Evolutionary conservation across 768 basidiomycete genomes (phyloP), one percentile per base, ranked within the genome.

Genomic region (Daedalea quercina): DNA sequence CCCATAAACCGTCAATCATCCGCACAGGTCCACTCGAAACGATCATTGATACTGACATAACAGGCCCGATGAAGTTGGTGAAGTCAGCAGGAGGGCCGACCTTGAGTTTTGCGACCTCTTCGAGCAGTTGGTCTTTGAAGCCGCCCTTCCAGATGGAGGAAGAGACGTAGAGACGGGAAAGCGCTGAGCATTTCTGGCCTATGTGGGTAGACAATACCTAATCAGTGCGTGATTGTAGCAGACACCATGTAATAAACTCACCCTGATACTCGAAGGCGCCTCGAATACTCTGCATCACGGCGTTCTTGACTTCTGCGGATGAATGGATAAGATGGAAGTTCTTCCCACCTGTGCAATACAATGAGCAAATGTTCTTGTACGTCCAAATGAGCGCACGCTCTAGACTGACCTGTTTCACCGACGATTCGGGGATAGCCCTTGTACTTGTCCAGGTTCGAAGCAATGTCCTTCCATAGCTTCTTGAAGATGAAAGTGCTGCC

Each of bases 171-270:
- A 90, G 66, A 47, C 96, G 76, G 2, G 94, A 94, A 28, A 94
- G 79, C 0, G 96, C 96, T 12, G 93, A 94, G 68, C 96, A 99
- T 70, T 98, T 99, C 67, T 99, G 96, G 47, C 92, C 88, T 87
- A 56, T 20, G 24, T 17, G 19, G 15, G 34, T 25, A 35, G 20
- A 37, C 1, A 41, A n/a, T 6, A 12, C 9, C 22, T 20, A 15
- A 15, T 31, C 25, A 19, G 4, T 24, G 9, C 52, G 1, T 50
- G 24, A 41, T 19, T 31, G n/a, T 44, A 17, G 22, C 1, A 11
- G 25, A n/a, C 43, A 3, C 33, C 13, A 17, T 28, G 34, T 34
- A 13, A 9, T 15, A 24, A 26, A 59, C 69, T 34, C 57, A 82
- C 91, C 94, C 75, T 94, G 92, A 69, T 97, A 99, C 70, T 99